These are phyloP conservation scores for Cucurbita argyrosperma DNA, from an alignment of 306 rosid genomes.

Conservation along the genomic window DNA sequence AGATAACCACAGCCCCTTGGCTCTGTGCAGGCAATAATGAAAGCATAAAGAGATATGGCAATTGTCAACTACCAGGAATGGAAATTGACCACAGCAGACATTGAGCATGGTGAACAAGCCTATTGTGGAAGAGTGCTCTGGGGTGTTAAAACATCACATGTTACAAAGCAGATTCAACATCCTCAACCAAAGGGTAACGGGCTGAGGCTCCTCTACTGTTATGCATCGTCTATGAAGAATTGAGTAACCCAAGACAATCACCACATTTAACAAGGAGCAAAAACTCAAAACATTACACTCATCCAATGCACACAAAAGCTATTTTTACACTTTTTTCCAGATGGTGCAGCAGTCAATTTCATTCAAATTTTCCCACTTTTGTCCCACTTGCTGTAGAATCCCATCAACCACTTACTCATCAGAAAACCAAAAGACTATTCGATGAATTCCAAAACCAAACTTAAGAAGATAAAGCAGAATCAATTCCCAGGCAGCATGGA, in stretches of 20 bases:
- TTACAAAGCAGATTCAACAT: neutral
- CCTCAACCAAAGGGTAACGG: neutral
- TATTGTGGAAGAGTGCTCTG: neutral
- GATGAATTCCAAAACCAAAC: constrained; percentile 5
- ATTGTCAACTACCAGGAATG: neutral
- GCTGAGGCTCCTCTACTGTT: neutral
- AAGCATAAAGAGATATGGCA: neutral
- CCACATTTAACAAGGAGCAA: neutral
- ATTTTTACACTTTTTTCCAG: neutral
- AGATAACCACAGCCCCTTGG: neutral
- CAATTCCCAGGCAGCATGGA: constrained; percentile 34
- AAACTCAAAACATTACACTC: neutral
- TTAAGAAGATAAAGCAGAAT: constrained; percentile 24
- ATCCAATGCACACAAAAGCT: neutral
- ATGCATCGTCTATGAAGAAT: neutral
- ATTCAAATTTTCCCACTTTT: neutral
- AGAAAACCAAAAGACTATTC: neutral
- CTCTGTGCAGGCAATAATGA: neutral
- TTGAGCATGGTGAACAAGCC: neutral
- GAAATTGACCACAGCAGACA: neutral
- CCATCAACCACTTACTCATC: neutral
- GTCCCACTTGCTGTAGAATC: neutral
- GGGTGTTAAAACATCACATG: neutral
- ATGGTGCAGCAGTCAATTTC: neutral
- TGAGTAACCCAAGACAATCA: neutral